Conservation (phyloP, 176 grass and related monocot species). For the Zizania latifolia region DNA sequence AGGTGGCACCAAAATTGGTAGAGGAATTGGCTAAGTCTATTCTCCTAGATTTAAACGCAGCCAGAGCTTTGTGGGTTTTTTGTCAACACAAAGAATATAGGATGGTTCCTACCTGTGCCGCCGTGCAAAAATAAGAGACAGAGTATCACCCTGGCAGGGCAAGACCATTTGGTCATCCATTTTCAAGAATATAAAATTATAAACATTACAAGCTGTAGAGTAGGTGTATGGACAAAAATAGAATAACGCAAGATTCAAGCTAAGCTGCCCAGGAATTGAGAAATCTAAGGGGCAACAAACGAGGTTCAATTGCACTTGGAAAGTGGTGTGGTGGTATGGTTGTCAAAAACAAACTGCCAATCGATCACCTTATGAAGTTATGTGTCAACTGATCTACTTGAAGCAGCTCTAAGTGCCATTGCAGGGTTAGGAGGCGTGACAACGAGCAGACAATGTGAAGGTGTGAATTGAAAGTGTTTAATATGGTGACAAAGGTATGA, state of each 20-base stretch:
- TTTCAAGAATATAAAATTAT: neutral
- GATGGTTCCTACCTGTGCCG: neutral
- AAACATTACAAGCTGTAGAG: neutral
- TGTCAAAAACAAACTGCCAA: neutral
- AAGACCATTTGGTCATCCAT: neutral
- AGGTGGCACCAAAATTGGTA: neutral
- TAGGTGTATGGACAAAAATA: constrained; percentile 8
- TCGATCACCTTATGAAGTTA: neutral
- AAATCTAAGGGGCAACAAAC: neutral
- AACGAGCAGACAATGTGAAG: neutral
- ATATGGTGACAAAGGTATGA: neutral
- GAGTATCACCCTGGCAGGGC: neutral
- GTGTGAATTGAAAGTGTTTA: neutral
- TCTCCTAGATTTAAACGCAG: neutral
- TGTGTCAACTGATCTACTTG: neutral
- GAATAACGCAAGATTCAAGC: neutral
- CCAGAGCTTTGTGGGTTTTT: neutral
- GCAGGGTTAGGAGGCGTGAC: neutral
- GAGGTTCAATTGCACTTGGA: neutral
- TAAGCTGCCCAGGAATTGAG: neutral
- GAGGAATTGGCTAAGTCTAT: neutral
- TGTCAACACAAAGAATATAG: neutral
- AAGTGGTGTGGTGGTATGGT: neutral
- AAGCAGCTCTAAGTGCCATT: neutral
- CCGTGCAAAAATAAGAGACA: neutral